A percentile compares a stretch with the other conserved stretches of the same genome.
These are phyloP conservation scores for Leptographium lundbergii DNA, from an alignment of 2,329 filamentous ascomycete genomes.

Conservation along the genomic window DNA sequence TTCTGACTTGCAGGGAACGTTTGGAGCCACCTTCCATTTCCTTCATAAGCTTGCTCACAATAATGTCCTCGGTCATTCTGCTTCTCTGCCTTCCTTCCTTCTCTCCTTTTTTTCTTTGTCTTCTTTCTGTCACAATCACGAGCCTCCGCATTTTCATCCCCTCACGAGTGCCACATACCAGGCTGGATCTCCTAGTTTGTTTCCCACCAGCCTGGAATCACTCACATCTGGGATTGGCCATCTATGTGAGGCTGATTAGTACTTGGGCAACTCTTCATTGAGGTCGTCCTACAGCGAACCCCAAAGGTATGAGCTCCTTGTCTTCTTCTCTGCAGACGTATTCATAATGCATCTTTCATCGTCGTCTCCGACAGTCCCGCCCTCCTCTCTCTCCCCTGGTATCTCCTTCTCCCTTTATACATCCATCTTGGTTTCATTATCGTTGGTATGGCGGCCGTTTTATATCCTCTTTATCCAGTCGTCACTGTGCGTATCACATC, in stretches of 20 bases:
- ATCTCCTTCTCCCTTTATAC: neutral
- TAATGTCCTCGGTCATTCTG: neutral
- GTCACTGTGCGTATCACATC: neutral
- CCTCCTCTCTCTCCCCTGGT: neutral
- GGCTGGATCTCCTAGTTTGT: neutral
- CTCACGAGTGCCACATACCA: neutral
- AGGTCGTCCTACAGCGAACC: neutral
- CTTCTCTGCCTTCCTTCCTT: neutral
- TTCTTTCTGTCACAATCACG: neutral
- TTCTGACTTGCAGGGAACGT: neutral
- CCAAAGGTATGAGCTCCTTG: neutral
- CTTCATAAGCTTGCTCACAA: neutral
- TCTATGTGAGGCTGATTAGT: neutral
- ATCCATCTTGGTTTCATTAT: neutral
- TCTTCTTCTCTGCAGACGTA: neutral
- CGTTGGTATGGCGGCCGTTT: neutral
- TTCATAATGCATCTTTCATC: neutral
- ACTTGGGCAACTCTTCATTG: slow-evolving; percentile 6
- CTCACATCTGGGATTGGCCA: neutral
- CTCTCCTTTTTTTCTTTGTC: neutral
- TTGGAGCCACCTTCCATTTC: neutral
- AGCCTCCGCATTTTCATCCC: neutral
- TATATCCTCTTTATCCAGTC: neutral
- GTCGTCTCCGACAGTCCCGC: neutral
- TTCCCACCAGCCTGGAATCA: neutral